These are phyloP conservation scores for Macrophomina tecta DNA, from an alignment of 2,329 filamentous ascomycete genomes.

Conservation along the genomic window DNA sequence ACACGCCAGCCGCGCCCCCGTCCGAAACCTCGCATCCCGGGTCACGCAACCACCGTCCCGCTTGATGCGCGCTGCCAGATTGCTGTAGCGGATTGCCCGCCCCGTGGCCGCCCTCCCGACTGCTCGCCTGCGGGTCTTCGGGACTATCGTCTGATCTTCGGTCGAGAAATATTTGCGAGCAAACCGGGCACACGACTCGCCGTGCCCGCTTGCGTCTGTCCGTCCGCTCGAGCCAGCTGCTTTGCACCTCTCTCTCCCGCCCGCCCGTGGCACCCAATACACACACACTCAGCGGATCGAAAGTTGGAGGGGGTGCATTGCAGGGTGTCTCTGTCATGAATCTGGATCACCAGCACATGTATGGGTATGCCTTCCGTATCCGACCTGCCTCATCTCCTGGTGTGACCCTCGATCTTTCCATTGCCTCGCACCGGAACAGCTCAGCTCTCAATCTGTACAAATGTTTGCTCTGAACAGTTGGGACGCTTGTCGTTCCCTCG, in stretches of 20 bases:
- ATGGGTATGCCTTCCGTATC: slow-evolving; percentile 24
- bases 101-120: slow-evolving; percentile 13
- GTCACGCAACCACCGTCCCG: slow-evolving; percentile 2
- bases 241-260: neutral
- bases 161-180: slow-evolving; percentile 18
- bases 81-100: slow-evolving; percentile 15
- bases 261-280: slow-evolving; percentile 2
- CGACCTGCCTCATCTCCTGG: slow-evolving; percentile 7
- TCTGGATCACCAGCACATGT: slow-evolving; percentile 28
- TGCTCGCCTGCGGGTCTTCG: slow-evolving; percentile 3
- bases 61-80: slow-evolving; percentile 13
- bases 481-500: neutral
- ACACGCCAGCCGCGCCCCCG: neutral
- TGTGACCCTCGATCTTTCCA: slow-evolving; percentile 6
- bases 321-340: slow-evolving; percentile 29
- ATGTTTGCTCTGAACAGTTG: neutral
- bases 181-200: slow-evolving; percentile 4
- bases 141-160: slow-evolving; percentile 20
- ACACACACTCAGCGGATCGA: neutral
- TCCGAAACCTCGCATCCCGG: slow-evolving; percentile 11
- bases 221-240: neutral
- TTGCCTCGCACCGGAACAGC: neutral
- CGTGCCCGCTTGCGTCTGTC: neutral
- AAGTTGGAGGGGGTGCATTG: slow-evolving; percentile 12
- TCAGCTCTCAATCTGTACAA: neutral